Conservation (phyloP, 78 protist species). For the Pelomyxa schiedti region DNA sequence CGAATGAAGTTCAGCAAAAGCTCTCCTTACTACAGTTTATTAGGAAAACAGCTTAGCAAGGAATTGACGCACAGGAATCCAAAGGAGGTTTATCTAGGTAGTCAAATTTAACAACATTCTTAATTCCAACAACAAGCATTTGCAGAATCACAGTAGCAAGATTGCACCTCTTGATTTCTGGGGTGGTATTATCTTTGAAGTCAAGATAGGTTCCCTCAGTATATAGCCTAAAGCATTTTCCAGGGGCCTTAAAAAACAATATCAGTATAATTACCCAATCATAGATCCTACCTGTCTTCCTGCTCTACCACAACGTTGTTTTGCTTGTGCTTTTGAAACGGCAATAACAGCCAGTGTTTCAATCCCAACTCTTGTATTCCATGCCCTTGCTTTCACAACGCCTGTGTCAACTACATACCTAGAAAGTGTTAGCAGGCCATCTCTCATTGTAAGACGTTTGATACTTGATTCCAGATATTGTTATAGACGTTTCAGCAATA, state of each 20-base stretch:
- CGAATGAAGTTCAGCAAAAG: not conserved
- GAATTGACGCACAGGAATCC: conserved; percentile 3
- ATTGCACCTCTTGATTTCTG: conserved; percentile 42
- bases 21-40: not conserved
- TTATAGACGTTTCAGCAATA: conserved; percentile 92
- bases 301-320: conserved; percentile 74
- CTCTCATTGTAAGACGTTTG: too few relatives aligned
- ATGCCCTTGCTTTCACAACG: conserved; percentile 53
- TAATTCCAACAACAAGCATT: conserved; percentile 42
- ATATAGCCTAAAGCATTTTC: conserved; percentile 34
- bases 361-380: conserved; percentile 43
- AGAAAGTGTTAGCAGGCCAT: conserved; percentile 5
- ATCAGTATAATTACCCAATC: not conserved
- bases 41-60: not conserved
- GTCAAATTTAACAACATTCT: conserved; percentile 35
- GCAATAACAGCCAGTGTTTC: conserved; percentile 57
- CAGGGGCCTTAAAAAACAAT: not conserved
- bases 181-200: conserved; percentile 18
- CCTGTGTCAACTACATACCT: conserved; percentile 88
- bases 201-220: conserved; percentile 26
- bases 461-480: conserved; percentile 72
- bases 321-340: conserved; percentile 60
- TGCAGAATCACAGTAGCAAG: conserved; percentile 40
- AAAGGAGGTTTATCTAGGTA: conserved; percentile 48
- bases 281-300: conserved; percentile 52